Base-by-base conservation (phyloP, 345 rosid genomes). In the Clausena lansium region DNA sequence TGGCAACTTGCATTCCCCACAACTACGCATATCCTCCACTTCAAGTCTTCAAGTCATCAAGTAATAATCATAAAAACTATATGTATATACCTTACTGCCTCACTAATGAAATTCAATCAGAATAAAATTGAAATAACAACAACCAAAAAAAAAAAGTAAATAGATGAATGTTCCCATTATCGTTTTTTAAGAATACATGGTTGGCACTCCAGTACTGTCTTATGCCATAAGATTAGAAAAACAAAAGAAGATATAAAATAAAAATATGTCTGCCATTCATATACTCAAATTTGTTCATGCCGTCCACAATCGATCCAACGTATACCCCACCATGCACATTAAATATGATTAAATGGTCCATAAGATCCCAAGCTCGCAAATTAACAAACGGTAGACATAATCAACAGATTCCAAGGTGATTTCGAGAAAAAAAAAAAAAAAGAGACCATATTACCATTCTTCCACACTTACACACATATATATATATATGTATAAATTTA, bases 181-280 rank as follows among this genome's bases (percentile, higher is more conserved):
- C 27, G 35, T 13, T 33, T 41, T 30, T 24, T 67, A 25, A 24
- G 22, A 7, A n/a, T 25, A 17, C 7, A 25, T 25, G 57, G 57
- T 19, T 19, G 57, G 22, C 8, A 30, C 7, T 1, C 15, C 22
- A 28, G 75, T 71, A 52, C 63, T 32, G 1, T 9, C 11, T 32
- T 58, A 32, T 45, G 78, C 36, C 63, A 13, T n/a, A 14, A 50
- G 10, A 59, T 47, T 35, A 17, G 6, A 24, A 68, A 30, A 70
- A 45, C 55, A 47, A 70, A 54, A 52, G 14, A 24, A 74, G n/a
- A 2, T 4, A 50, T 47, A 38, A 70, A 33, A 20, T 57, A 65
- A 67, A 68, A 69, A 58, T 24, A 13, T 86, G 87, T 82, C 87
- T 80, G 85, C 87, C 89, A 86, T 80, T 79, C 24, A 52, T 17